Evolutionary conservation across 768 basidiomycete species (phyloP).

Genomic region (Mycena chlorophos): DNA sequence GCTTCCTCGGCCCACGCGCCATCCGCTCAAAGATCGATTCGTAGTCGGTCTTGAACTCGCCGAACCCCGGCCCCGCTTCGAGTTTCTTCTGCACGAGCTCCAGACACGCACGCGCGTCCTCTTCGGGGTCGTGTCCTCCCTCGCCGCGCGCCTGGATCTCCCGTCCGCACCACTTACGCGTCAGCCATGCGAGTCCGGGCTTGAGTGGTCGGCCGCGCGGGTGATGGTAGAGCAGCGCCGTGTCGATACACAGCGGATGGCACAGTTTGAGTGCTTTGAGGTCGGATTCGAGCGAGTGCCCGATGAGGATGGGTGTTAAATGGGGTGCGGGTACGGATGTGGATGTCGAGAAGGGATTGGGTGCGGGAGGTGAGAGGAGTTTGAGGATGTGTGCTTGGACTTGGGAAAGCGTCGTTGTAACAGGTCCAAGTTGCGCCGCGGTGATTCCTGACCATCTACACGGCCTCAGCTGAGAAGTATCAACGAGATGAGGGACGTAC

Average conservation of each 20-base stretch:
- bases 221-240: slow-evolving; percentile 87
- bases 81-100: slow-evolving; percentile 85
- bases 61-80: slow-evolving; percentile 74
- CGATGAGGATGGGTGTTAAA: slow-evolving; percentile 78
- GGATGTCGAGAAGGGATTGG: slow-evolving; percentile 46
- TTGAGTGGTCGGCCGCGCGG: slow-evolving; percentile 92
- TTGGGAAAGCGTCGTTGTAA: slow-evolving; percentile 76
- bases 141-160: slow-evolving; percentile 87
- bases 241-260: slow-evolving; percentile 89
- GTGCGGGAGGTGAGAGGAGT: slow-evolving; percentile 52
- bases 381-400: slow-evolving; percentile 73
- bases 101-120: slow-evolving; percentile 87
- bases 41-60: slow-evolving; percentile 80
- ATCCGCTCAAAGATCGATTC: slow-evolving; percentile 91
- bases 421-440: slow-evolving; percentile 59
- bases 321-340: slow-evolving; percentile 32
- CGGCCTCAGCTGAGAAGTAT: neutral
- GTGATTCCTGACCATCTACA: slow-evolving; percentile 93
- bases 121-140: slow-evolving; percentile 91
- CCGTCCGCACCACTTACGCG: slow-evolving; percentile 87
- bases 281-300: slow-evolving; percentile 96
- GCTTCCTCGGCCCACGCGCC: slow-evolving; percentile 48
- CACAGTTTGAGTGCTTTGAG: slow-evolving; percentile 83
- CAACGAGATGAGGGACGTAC: slow-evolving; percentile 38
- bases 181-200: slow-evolving; percentile 95